Conservation (phyloP, 2,329 filamentous ascomycete genomes). For the Emergomyces africanus region DNA sequence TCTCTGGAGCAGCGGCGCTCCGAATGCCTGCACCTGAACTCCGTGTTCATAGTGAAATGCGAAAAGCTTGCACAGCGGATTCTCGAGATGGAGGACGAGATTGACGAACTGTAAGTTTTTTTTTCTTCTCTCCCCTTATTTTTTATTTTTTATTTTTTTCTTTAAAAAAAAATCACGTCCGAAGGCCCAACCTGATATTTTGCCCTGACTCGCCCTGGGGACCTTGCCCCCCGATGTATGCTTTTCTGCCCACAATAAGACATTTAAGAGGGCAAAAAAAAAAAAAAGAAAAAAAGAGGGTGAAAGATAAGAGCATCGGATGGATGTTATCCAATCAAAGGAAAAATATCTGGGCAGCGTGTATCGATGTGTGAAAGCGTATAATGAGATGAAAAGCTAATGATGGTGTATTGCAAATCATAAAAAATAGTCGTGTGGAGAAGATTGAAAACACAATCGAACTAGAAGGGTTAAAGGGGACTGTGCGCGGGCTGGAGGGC, state of each 20-base stretch:
- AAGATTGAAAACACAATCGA: constrained; percentile 23
- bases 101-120: constrained; percentile 42
- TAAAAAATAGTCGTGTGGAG: constrained; percentile 10
- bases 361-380: neutral
- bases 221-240: neutral
- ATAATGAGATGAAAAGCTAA: neutral
- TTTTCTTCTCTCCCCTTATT: too few species aligned
- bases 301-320: too few species aligned
- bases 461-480: constrained; percentile 24
- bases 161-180: neutral
- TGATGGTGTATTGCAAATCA: neutral
- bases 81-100: constrained; percentile 45
- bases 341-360: too few species aligned
- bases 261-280: too few species aligned
- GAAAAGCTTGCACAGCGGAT: constrained; percentile 47
- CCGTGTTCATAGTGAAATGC: constrained; percentile 45
- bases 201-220: neutral
- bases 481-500: constrained; percentile 21
- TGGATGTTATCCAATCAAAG: neutral
- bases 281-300: too few species aligned
- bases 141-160: neutral
- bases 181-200: neutral
- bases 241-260: too few species aligned
- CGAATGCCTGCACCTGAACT: constrained; percentile 45
- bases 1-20: constrained; percentile 18